A percentile compares a stretch with the other conserved stretches of the same genome.
These are phyloP conservation scores for Neurospora intermedia DNA, from an alignment of 495 filamentous ascomycete genomes.

Conservation along the genomic window DNA sequence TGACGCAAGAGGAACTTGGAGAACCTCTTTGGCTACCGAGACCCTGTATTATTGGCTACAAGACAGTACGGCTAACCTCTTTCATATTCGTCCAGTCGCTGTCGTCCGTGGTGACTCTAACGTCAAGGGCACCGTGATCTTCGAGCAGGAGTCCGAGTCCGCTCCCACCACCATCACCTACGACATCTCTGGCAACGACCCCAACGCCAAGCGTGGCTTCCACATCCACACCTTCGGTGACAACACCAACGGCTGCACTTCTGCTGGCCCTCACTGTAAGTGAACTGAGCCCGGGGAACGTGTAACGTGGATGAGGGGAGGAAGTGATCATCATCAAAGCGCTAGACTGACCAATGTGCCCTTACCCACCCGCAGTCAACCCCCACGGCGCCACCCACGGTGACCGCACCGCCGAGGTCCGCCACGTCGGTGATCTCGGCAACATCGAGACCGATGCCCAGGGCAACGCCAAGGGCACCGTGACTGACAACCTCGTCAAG, in stretches of 20 bases:
- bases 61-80: neutral
- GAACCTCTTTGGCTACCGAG: neutral
- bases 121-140: constrained; percentile 83
- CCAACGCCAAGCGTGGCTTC: constrained; percentile 93
- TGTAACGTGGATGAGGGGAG: neutral
- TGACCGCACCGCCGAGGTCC: constrained; percentile 65
- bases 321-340: neutral
- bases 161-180: constrained; percentile 76
- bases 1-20: neutral
- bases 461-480: constrained; percentile 71
- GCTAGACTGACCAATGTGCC: neutral
- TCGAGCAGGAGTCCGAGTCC: constrained; percentile 79
- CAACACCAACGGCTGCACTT: constrained; percentile 99
- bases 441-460: constrained; percentile 92
- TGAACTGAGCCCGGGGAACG: neutral
- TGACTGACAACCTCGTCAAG: constrained; percentile 74
- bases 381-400: constrained; percentile 86
- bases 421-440: constrained; percentile 94
- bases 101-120: constrained; percentile 95
- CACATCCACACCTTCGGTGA: constrained; percentile 98
- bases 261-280: constrained; percentile 91
- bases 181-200: constrained; percentile 84
- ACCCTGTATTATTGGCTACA: constrained; percentile 7
- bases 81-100: constrained; percentile 51
- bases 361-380: constrained; percentile 59